Conservation (phyloP, 2,329 filamentous ascomycete genomes). For the Colletotrichum sp. region DNA sequence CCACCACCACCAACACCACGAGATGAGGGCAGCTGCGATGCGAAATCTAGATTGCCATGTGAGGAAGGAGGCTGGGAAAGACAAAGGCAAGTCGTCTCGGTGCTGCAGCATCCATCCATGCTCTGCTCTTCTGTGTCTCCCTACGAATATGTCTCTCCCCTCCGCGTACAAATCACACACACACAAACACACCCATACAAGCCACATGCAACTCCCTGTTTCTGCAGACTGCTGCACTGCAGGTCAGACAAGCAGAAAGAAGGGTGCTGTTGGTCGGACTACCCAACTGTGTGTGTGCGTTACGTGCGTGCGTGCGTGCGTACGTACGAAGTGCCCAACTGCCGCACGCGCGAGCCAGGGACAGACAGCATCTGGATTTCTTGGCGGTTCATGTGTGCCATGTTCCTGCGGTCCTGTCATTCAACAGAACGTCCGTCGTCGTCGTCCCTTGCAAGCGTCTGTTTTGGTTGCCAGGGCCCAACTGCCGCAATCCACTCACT, state of each 20-base stretch:
- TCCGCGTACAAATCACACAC: not conserved
- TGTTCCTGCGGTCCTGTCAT: not conserved
- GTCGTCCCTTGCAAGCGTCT: not conserved
- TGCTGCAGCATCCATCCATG: not conserved
- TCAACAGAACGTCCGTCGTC: not conserved
- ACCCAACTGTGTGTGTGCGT: not conserved
- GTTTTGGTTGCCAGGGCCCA: not conserved
- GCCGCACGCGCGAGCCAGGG: not conserved
- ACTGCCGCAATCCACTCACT: not conserved
- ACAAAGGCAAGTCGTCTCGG: not conserved
- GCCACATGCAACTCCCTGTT: not conserved
- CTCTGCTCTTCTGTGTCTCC: not conserved
- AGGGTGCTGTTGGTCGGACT: not conserved
- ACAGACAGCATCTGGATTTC: not conserved
- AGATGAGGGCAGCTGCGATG: not conserved
- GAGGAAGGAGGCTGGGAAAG: not conserved
- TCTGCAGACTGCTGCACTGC: not conserved
- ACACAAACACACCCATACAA: not conserved
- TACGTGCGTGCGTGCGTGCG: not conserved
- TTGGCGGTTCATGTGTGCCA: not conserved
- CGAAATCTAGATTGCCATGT: not conserved
- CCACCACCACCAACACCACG: not conserved
- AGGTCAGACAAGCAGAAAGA: not conserved
- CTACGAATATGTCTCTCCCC: not conserved
- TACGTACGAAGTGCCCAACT: not conserved